Evolutionary conservation across 805 yeast genomes (phyloP).

Genomic region (Cyberlindnera euphorbiiphila): DNA sequence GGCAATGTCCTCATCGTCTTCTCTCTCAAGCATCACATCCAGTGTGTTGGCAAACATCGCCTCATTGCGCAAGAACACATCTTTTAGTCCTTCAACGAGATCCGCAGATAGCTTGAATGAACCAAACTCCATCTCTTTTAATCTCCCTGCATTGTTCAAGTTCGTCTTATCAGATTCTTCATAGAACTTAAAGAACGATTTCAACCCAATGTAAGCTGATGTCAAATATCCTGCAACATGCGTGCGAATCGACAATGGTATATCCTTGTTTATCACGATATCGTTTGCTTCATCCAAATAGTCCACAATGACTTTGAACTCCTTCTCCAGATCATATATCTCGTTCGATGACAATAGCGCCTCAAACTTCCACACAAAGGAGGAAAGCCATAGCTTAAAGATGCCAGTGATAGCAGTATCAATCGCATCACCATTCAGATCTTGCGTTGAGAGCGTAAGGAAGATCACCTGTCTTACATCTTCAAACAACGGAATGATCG

Average conservation of each 20-base stretch:
- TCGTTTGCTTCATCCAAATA: constrained; percentile 13
- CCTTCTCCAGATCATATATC: constrained; percentile 19
- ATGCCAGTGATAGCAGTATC: constrained; percentile 2
- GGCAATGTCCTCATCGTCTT: constrained; percentile 48
- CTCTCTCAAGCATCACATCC: constrained; percentile 43
- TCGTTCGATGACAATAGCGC: constrained; percentile 16
- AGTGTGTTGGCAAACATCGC: constrained; percentile 37
- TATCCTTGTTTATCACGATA: constrained; percentile 6
- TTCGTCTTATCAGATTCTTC: constrained; percentile 32
- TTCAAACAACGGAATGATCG: constrained; percentile 9
- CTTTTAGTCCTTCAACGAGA: constrained; percentile 33
- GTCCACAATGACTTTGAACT: constrained; percentile 16
- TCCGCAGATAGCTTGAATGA: constrained; percentile 28
- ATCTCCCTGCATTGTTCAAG: constrained; percentile 20
- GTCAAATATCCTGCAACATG: constrained; percentile 24
- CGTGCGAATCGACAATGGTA: constrained; percentile 19
- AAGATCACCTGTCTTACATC: constrained; percentile 13
- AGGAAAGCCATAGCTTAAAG: constrained; percentile 18
- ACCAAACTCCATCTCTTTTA: constrained; percentile 20
- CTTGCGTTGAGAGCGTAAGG: constrained; percentile 5
- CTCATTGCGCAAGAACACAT: constrained; percentile 49
- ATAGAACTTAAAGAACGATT: constrained; percentile 33
- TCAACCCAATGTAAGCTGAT: constrained; percentile 23
- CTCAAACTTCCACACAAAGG: constrained; percentile 20
- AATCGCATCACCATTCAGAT: neutral